Evolutionary conservation across 495 filamentous ascomycete species (phyloP), one percentile per base, ranked within the genome.

Genomic region (Aspergillus biplanus): DNA sequence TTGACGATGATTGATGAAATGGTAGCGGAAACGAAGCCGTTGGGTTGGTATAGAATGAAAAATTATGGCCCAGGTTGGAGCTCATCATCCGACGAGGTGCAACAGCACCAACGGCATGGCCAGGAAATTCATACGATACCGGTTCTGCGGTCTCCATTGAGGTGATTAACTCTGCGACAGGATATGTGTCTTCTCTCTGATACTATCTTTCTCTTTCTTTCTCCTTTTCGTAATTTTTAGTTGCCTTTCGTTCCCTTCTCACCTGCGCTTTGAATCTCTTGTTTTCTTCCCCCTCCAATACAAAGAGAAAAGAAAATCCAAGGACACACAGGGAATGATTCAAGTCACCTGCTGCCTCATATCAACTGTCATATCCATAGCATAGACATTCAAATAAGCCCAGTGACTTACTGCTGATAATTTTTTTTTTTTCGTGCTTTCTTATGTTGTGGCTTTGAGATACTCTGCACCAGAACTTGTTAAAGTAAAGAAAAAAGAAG

Each of bases 71-170:
- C 33, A 80, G 44, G 52, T 65, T 69, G 16, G 76, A 71, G 62
- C 72, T 70, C 64, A 80, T 73, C 55, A 76, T 65, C 7, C 78
- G 78, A 62, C 77, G 77, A 62, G 73, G 71, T 15, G 69, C 68
- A 68, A 76, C 68, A 31, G 73, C 69, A 18, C 76, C 75, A 47
- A 80, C 67, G 31, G 65, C 67, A 67, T 80, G 77, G 60, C 74
- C 71, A 8, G 78, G 66, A 59, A 80, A 80, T 42, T 77, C 76
- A 58, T 77, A 82, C 27, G 78, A 74, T 32, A 78, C 77, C 0
- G 79, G 75, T 60, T 80, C 78, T 47, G 74, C 70, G 18, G 79
- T 75, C 59, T 82, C 79, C 79, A 82, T 82, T 33, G 44, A 61
- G 63, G 33, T 31, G 47, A 34, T 12, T 11, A 49, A 37, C 32